Base-by-base conservation (phyloP, 2,329 filamentous ascomycete genomes). In the Epichloe scottii region DNA sequence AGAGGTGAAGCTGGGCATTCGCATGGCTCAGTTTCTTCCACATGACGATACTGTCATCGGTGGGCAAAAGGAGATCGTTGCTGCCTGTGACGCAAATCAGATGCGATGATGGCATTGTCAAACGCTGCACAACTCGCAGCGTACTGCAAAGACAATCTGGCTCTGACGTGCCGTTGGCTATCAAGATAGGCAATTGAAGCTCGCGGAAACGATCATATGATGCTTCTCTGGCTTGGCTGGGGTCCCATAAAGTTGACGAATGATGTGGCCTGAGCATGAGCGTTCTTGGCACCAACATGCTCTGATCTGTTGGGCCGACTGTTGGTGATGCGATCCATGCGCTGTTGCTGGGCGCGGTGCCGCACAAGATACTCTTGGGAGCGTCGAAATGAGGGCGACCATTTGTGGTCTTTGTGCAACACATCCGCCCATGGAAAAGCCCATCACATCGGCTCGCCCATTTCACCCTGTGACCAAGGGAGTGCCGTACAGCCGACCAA, bases 341-440 rank as follows among this genome's bases (percentile, higher is more conserved):
- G n/a, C n/a, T n/a, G n/a, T n/a, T n/a, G n/a, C n/a, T n/a, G n/a
- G n/a, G n/a, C n/a, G n/a, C n/a, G n/a, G n/a, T n/a, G n/a, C n/a
- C n/a, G n/a, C n/a, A n/a, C n/a, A n/a, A n/a, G n/a, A n/a, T n/a
- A n/a, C n/a, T n/a, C n/a, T 57, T 58, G 0, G 68, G 65, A 1
- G 60, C 63, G 26, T 67, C n/a, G n/a, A n/a, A n/a, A n/a, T 62
- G 17, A 75, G 62, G 2, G 71, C 70, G 4, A 75, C 60, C 46
- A 72, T 59, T 30, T 4, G 40, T 42, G 19, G 4, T n/a, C n/a
- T 3, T 54, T 76, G 74, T 6, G 70, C 72, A 4, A 67, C 67
- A 34, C 63, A 66, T 0, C 73, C 74, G 14, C 74, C 73, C 67
- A 77, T 72, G 10, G 70, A 75, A 59, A 73, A 77, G 1, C 75